phyloP scores from a whole-genome alignment of 345 rosid genomes.

The Eucalyptus caleyi region DNA sequence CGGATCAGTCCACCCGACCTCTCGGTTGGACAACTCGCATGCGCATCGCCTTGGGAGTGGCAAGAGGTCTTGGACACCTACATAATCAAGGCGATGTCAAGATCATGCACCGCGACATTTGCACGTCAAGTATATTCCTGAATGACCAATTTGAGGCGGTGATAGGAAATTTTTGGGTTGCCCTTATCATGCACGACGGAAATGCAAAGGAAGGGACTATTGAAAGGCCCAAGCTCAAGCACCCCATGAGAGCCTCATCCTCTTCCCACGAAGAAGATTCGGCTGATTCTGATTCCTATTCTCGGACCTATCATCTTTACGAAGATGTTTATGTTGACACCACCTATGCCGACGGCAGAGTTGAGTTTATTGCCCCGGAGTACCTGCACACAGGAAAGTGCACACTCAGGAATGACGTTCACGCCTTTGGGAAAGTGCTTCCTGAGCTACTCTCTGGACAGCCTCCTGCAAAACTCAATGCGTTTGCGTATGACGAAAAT shows the following conservation, averaged over 20 bases:
- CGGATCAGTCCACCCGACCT: neutral
- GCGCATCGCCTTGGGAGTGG: neutral
- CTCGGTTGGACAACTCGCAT: neutral
- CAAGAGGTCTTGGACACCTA: neutral
- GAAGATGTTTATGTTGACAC: neutral
- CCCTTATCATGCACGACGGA: neutral
- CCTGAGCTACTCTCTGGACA: neutral
- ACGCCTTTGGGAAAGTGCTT: neutral
- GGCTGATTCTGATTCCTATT: neutral
- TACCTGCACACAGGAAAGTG: neutral
- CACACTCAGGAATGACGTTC: neutral
- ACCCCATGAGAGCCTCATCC: neutral
- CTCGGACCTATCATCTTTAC: neutral
- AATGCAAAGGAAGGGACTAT: neutral
- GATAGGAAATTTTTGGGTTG: neutral
- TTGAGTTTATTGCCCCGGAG: neutral
- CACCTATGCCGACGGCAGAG: neutral
- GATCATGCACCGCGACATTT: neutral
- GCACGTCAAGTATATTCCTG: neutral
- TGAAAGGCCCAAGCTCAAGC: neutral
- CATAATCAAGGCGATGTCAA: neutral
- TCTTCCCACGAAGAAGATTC: neutral
- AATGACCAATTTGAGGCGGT: neutral
- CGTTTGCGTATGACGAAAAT: neutral
- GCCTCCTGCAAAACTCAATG: neutral